Evolutionary conservation across 2,329 filamentous ascomycete species (phyloP).

Genomic region (Alternaria ethzedia): DNA sequence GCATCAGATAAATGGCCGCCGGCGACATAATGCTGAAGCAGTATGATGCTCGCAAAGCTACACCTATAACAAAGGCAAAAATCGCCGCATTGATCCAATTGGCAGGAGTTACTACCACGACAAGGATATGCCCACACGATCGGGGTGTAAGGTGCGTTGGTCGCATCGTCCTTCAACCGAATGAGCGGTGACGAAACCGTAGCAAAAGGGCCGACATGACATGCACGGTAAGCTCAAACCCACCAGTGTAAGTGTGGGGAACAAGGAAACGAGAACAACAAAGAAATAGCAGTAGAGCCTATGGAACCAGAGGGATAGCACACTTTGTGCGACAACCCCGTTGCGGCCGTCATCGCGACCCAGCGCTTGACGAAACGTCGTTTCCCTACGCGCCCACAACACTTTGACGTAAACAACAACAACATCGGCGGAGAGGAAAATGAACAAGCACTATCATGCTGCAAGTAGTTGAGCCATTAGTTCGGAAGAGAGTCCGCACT

Average conservation of each 20-base stretch:
- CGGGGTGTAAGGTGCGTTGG: constrained; percentile 16
- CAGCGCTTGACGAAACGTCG: constrained; percentile 20
- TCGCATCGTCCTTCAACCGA: constrained; percentile 15
- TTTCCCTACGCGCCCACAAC: constrained; percentile 3
- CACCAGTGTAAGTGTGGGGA: constrained; percentile 20
- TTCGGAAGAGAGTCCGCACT: constrained; percentile 33
- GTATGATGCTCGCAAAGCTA: constrained; percentile 3
- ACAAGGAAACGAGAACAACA: constrained; percentile 19
- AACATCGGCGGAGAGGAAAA: background rate
- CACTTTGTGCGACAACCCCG: constrained; percentile 3
- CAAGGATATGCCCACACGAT: constrained; percentile 8
- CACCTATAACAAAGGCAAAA: constrained; percentile 3
- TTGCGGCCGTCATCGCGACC: constrained; percentile 5
- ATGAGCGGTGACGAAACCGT: constrained; percentile 34
- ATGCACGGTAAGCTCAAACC: constrained; percentile 21
- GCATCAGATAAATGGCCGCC: constrained; percentile 2
- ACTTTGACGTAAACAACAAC: background rate
- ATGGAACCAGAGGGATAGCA: constrained; percentile 1
- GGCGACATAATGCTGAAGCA: constrained; percentile 4
- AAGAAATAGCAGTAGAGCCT: constrained; percentile 2
- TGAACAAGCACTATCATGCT: background rate
- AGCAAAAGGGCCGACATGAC: constrained; percentile 30
- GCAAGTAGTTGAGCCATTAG: constrained; percentile 22
- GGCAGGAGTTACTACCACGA: constrained; percentile 2
- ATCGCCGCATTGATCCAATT: constrained; percentile 8